Evolutionary conservation across 2,329 filamentous ascomycete genomes (phyloP).

Genomic region (Diaporthe citrichinensis): DNA sequence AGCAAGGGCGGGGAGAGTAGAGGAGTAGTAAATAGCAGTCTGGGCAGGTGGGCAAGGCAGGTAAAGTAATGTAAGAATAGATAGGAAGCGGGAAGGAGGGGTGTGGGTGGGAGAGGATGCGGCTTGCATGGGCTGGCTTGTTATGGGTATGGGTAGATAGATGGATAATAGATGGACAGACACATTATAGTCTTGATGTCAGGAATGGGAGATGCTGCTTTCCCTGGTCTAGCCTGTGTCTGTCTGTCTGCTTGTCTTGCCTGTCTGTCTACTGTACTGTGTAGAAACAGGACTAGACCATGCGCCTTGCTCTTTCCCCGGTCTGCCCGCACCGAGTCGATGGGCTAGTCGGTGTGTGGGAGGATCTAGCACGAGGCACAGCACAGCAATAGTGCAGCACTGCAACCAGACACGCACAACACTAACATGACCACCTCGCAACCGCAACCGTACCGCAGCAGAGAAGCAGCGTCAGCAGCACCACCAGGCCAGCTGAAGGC

Average conservation of each 20-base stretch:
- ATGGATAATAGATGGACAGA: background rate
- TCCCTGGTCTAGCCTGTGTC: slow-evolving; percentile 2
- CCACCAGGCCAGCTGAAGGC: slow-evolving; percentile 13
- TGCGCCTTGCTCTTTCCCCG: background rate
- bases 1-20: background rate
- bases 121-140: slow-evolving; percentile 13
- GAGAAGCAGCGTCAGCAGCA: background rate
- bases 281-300: background rate
- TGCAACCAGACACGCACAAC: background rate
- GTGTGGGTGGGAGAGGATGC: slow-evolving; percentile 8
- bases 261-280: background rate
- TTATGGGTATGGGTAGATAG: slow-evolving; percentile 11
- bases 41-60: background rate
- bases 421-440: background rate
- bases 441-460: background rate
- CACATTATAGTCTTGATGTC: slow-evolving; percentile 14
- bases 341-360: slow-evolving; percentile 38
- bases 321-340: slow-evolving; percentile 35
- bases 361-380: slow-evolving; percentile 24
- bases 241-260: background rate
- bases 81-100: slow-evolving; percentile 8
- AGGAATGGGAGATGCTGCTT: slow-evolving; percentile 10
- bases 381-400: slow-evolving; percentile 22
- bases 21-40: background rate
- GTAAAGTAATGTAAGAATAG: slow-evolving; percentile 6